Base-by-base conservation (phyloP, 2,329 filamentous ascomycete species). In the Apiospora hydei region DNA sequence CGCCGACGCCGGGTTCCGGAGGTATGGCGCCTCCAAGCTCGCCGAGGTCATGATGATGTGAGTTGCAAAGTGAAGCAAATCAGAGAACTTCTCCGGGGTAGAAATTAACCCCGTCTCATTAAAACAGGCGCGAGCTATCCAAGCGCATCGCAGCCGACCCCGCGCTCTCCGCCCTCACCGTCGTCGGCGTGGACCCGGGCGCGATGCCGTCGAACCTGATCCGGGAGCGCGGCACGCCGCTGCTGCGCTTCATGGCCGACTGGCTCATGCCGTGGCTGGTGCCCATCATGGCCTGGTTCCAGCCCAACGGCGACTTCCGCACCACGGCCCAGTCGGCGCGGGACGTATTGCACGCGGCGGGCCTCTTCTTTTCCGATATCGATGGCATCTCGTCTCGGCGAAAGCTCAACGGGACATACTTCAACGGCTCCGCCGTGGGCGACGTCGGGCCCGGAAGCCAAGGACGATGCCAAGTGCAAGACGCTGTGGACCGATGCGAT, bases 371-470 rank as follows among this genome's bases (percentile, higher is more conserved):
- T 24, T 71, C 73, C 30, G 43, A 77, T 69, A 74, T 70, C 0
- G 78, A 78, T 7, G 74, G 75, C 71, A 70, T 49, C 26, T 80
- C 79, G n/a, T 3, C 30, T 34, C 34, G 26, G 14, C 51, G 26
- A 26, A 81, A 82, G 26, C 51, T 30, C 53, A 81, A 82, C 61
- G 80, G 73, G 34, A 93, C 90, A 80, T 94, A 94, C 79, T 91
- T 83, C 90, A 93, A 92, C 46, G 10, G 91, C 77, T 0, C 88
- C 88, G 74, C 89, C 80, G 67, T 88, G 84, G 26, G 79, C 76
- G 4, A 90, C 83, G 43, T 85, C 77, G 26, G 91, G 77, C 24
- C 85, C 81, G 14, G 14, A 90, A 73, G 76, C 79, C 2, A 77
- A 74, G 71, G 79, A 82, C 61, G 74, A 71, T 5, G 64, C 41